Conservation (phyloP, 768 basidiomycete genomes). For the Sporobolomyces pararoseus region DNA sequence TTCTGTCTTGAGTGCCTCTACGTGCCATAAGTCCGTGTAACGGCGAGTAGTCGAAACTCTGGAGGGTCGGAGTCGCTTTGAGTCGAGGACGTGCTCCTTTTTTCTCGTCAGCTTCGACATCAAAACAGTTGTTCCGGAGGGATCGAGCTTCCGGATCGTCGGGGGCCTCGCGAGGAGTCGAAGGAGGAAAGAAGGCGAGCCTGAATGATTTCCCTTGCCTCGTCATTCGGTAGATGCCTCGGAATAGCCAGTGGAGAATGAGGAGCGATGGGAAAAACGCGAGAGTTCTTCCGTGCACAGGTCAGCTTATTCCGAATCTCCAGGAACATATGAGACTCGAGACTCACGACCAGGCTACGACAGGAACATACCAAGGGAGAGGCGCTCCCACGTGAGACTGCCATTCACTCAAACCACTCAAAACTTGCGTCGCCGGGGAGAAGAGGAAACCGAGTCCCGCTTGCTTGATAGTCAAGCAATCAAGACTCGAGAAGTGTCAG, state of each 20-base stretch:
- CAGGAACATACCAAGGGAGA: constrained; percentile 3
- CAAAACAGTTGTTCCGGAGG: constrained; percentile 5
- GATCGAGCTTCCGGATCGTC: constrained; percentile 9
- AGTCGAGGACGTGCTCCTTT: background rate
- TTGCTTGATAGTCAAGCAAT: constrained; percentile 3
- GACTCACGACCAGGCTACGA: constrained; percentile 6
- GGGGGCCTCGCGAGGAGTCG: background rate
- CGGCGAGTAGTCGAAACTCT: constrained; percentile 5
- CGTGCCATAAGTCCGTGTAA: background rate
- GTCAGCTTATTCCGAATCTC: too few relatives aligned
- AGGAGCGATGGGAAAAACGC: constrained; percentile 14
- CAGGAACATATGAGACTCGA: too few relatives aligned
- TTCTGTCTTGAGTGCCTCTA: background rate
- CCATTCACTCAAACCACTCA: constrained; percentile 3
- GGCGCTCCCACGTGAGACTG: constrained; percentile 1
- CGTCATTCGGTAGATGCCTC: background rate
- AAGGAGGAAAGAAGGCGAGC: constrained; percentile 14
- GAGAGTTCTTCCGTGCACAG: constrained; percentile 11
- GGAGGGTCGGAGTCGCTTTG: background rate
- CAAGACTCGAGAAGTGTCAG: too few relatives aligned
- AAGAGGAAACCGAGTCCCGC: constrained; percentile 12
- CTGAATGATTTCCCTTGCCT: constrained; percentile 5
- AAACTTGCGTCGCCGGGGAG: constrained; percentile 11
- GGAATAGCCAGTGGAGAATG: constrained; percentile 5
- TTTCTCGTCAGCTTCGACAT: background rate